phyloP scores from a whole-genome alignment of 495 filamentous ascomycete genomes.

The Lineolata rhizophorae region DNA sequence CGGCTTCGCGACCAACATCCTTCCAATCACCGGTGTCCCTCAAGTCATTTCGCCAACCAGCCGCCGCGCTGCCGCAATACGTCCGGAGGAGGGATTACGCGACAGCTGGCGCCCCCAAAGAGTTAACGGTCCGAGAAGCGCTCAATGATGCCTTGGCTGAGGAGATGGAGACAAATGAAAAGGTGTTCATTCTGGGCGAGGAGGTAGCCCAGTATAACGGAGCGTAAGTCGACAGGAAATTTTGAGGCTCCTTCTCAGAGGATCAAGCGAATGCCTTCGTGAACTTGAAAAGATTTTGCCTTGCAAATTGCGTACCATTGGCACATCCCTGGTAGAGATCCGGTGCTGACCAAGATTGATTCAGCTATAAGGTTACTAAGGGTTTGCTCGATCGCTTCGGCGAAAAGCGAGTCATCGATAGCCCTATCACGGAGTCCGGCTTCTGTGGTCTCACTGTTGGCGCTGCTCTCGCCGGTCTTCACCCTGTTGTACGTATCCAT shows the following conservation, averaged over 20 bases:
- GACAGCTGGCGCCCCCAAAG: slow-evolving; percentile 40
- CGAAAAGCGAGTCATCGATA: slow-evolving; percentile 93
- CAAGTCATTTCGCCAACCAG: too few species aligned
- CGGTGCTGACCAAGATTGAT: too few species aligned
- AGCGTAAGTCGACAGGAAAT: slow-evolving; percentile 32
- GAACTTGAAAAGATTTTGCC: too few species aligned
- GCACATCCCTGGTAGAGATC: too few species aligned
- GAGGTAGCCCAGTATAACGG: slow-evolving; percentile 99
- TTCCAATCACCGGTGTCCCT: background rate
- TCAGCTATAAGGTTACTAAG: slow-evolving; percentile 95
- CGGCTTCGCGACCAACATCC: slow-evolving; percentile 27
- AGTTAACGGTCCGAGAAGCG: slow-evolving; percentile 91
- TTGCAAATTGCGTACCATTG: too few species aligned
- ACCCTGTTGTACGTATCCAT: slow-evolving; percentile 57
- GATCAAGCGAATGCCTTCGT: slow-evolving; percentile 1
- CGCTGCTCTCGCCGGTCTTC: slow-evolving; percentile 78
- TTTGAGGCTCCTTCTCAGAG: background rate
- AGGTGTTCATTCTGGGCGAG: slow-evolving; percentile 90
- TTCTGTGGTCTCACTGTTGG: slow-evolving; percentile 86
- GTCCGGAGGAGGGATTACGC: slow-evolving; percentile 18
- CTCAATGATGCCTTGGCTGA: slow-evolving; percentile 94
- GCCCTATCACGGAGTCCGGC: slow-evolving; percentile 90
- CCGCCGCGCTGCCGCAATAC: too few species aligned
- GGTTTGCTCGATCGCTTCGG: slow-evolving; percentile 92
- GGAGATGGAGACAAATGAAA: slow-evolving; percentile 81